Base-by-base conservation (phyloP, 228 moss, liverwort and hornwort species). In the Sphagnum magellanicum region DNA sequence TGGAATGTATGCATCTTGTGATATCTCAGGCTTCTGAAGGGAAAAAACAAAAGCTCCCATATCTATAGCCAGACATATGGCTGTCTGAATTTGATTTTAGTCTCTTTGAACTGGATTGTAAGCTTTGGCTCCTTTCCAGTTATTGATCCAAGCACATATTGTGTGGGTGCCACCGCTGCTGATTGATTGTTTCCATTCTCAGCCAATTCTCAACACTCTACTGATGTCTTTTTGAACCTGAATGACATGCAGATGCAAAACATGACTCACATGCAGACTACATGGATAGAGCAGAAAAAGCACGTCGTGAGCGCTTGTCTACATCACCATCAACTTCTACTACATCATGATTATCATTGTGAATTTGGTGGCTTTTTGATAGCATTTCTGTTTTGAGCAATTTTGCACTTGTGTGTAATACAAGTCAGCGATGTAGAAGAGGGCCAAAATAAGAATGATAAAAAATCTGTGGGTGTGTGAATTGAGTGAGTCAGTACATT, bases 231-330 rank as follows among this genome's bases (percentile, higher is more conserved):
- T n/a, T 63, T 63, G 14, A n/a, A 59, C 10, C 53, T 66, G 10
- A 14, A 74, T 76, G 32, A 74, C 8, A 77, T 52, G 48, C 75
- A 95, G 95, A 91, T 64, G 65, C 75, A 51, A 85, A 93, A 69
- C 93, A 93, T 75, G 90, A 98, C 69, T 91, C 88, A 48, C 97
- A 98, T 80, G 93, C 89, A 67, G 96, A 97, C 67, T 93, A 98
- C 16, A 88, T 98, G 93, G 97, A 98, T 72, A 84, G 91, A 76
- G 93, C 97, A 68, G 97, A 98, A 69, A 86, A 77, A 77, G 97
- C 97, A 75, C 97, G 97, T 52, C 91, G 90, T 59, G 78, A 86
- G 70, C 88, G 97, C 66, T 72, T 98, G 59, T 93, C 91, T n/a
- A 74, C 50, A 57, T 74, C 89, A 4, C 60, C 77, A 72, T n/a